These are phyloP conservation scores for Plasmodium cynomolgi DNA, from an alignment of 169 alveolate genomes.

Conservation along the genomic window DNA sequence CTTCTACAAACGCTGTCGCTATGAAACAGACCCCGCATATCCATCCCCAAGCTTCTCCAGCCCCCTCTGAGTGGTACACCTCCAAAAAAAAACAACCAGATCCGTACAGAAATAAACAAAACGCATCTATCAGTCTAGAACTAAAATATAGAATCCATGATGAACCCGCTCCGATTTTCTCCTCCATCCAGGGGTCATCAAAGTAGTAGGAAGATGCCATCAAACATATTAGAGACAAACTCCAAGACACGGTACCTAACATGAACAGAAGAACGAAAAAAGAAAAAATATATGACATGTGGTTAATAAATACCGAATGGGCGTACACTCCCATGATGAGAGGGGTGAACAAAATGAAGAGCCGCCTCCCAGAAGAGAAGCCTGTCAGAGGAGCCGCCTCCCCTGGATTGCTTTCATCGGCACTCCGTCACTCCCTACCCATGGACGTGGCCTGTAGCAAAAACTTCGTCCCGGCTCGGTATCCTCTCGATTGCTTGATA, in stretches of 20 bases:
- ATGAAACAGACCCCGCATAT: slow-evolving; percentile 87
- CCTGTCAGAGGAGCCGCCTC: background rate
- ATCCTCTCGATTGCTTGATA: slow-evolving; percentile 91
- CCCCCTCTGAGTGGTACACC: slow-evolving; percentile 93
- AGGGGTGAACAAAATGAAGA: background rate
- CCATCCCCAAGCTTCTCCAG: slow-evolving; percentile 94
- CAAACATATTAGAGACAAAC: slow-evolving; percentile 85
- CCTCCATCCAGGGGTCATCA: slow-evolving; percentile 90
- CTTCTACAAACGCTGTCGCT: slow-evolving; percentile 83
- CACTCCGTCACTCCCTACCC: no score
- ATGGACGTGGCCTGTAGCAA: slow-evolving; percentile 90
- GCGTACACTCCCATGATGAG: background rate
- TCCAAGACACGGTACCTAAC: slow-evolving; percentile 87
- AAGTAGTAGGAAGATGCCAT: slow-evolving; percentile 89
- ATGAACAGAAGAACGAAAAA: background rate
- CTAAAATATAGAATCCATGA: slow-evolving; percentile 88
- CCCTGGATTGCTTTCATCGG: no score
- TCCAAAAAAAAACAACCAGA: slow-evolving; percentile 92
- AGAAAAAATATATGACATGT: background rate
- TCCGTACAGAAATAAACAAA: slow-evolving; percentile 86
- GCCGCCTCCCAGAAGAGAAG: background rate
- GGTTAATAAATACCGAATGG: background rate
- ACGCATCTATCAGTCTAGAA: slow-evolving; percentile 88
- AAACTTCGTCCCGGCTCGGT: slow-evolving; percentile 90
- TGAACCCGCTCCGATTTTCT: slow-evolving; percentile 90